Percentiles rank a stretch among this genome's conserved stretches.
Evolutionary conservation across 2,329 filamentous ascomycete species (phyloP).

Genomic region (Fusarium verticillioides): DNA sequence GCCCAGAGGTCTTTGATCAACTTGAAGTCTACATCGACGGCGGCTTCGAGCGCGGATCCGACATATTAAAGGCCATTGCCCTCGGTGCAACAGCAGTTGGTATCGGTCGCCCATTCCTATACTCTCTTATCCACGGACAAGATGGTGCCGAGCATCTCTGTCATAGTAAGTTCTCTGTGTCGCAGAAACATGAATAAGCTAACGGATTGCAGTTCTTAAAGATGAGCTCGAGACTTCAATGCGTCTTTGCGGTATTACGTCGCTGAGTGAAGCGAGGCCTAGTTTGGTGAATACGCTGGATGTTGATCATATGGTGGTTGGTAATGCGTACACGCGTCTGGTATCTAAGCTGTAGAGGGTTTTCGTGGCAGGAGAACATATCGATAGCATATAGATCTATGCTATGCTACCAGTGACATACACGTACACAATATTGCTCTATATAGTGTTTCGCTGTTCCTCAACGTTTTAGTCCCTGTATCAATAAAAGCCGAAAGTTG

Average conservation of each 20-base stretch:
- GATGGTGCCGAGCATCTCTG: conserved; percentile 65
- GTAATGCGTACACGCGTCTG: neutral
- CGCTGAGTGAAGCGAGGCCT: conserved; percentile 41
- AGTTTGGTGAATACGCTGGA: conserved; percentile 46
- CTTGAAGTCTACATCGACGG: conserved; percentile 66
- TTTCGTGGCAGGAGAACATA: rapidly evolving
- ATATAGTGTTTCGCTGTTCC: too few species aligned
- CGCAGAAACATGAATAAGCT: rapidly evolving
- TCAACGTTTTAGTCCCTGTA: rapidly evolving
- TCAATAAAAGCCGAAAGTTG: neutral
- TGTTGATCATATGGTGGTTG: conserved; percentile 45
- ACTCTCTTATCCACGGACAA: conserved; percentile 64
- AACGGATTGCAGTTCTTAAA: conserved; percentile 33
- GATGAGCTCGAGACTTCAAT: conserved; percentile 48
- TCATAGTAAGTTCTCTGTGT: conserved; percentile 58
- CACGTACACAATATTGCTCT: neutral
- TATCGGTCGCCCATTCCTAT: conserved; percentile 63
- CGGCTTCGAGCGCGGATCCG: conserved; percentile 63
- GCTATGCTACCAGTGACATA: neutral
- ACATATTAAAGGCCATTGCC: conserved; percentile 64
- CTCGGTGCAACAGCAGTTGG: conserved; percentile 65
- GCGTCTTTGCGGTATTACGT: conserved; percentile 46
- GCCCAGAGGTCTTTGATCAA: conserved; percentile 59
- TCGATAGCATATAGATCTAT: neutral
- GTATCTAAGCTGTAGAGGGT: conserved; percentile 28